Evolutionary conservation across 495 filamentous ascomycete species (phyloP), one percentile per base, ranked within the genome.

Genomic region (Penicillium atrosanguineum): DNA sequence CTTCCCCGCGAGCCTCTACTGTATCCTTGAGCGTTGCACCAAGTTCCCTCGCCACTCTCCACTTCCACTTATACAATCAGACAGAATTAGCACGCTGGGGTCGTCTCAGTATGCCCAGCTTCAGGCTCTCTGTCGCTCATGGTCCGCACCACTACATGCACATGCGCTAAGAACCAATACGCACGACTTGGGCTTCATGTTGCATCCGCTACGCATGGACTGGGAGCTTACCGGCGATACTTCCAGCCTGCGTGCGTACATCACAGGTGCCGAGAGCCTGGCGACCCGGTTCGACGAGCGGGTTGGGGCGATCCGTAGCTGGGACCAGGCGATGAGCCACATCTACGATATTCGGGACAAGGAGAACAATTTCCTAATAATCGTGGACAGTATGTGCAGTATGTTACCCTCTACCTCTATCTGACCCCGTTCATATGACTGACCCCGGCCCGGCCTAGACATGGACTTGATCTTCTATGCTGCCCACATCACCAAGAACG

Each of bases 171-270:
- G 59, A 19, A 68, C 60, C 4, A 63, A 72, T 21, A 78, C 72
- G 0, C 75, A 79, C 48, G 76, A 78, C 41, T 45, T 79, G 28
- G 70, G 74, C 1, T 77, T 79, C 62, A 78, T 78, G 43, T 57
- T 64, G 1, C 63, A 69, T 14, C 64, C 71, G 49, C 63, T 68
- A 1, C 69, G 64, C 55, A 68, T 73, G 37, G 70, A 70, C 20
- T 67, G 64, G 63, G 61, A 65, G 25, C 56, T 79, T 3, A 66
- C 67, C 0, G 55, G 59, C 2, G 64, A 77, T 31, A n/a, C 46
- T n/a, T 44, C 61, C 1, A 68, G 66, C 7, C 63, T 64, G 16
- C 51, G 64, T 38, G 62, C 55, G 0, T 56, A 75, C 1, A 23
- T 73, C 3, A 60, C 64, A 21, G 75, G 73, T 0, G 75, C 72